Evolutionary conservation across 2,329 filamentous ascomycete genomes (phyloP).

Genomic region (Dryadomyces quercus-mongolicae): DNA sequence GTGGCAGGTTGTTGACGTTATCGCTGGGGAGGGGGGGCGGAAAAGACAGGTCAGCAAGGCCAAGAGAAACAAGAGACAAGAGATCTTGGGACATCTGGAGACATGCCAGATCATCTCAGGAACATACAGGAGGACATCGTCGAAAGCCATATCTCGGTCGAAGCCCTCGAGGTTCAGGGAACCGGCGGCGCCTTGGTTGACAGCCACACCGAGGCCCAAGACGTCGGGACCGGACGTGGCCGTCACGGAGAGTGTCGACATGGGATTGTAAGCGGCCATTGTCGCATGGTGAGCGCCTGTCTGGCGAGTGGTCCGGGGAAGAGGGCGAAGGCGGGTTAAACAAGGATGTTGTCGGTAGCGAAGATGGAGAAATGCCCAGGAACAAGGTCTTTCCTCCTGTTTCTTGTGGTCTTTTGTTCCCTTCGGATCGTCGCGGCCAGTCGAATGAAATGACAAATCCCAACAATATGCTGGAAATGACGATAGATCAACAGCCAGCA

Average conservation of each 20-base stretch:
- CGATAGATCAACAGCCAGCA: too few species aligned
- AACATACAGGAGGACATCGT: conserved; percentile 44
- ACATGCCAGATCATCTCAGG: too few species aligned
- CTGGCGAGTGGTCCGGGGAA: neutral
- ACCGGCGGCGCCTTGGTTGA: conserved; percentile 14
- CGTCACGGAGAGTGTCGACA: conserved; percentile 36
- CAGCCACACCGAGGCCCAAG: conserved; percentile 33
- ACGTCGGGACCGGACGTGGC: conserved; percentile 28
- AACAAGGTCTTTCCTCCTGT: too few species aligned
- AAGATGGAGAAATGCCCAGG: too few species aligned
- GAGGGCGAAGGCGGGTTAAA: neutral
- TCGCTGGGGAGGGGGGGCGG: conserved; percentile 26
- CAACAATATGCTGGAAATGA: too few species aligned
- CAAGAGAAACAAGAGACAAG: neutral
- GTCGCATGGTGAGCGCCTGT: conserved; percentile 6
- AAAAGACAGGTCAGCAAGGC: neutral
- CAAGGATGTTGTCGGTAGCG: neutral
- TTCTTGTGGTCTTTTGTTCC: too few species aligned
- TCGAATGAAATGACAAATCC: too few species aligned
- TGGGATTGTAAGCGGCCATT: conserved; percentile 47
- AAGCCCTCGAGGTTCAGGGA: conserved; percentile 36
- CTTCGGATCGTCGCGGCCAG: too few species aligned
- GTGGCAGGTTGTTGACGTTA: conserved; percentile 29
- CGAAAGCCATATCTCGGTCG: conserved; percentile 39
- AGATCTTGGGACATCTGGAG: too few species aligned